Base-by-base conservation (phyloP, 148 eudicot genomes). In the Persicaria tinctoria region DNA sequence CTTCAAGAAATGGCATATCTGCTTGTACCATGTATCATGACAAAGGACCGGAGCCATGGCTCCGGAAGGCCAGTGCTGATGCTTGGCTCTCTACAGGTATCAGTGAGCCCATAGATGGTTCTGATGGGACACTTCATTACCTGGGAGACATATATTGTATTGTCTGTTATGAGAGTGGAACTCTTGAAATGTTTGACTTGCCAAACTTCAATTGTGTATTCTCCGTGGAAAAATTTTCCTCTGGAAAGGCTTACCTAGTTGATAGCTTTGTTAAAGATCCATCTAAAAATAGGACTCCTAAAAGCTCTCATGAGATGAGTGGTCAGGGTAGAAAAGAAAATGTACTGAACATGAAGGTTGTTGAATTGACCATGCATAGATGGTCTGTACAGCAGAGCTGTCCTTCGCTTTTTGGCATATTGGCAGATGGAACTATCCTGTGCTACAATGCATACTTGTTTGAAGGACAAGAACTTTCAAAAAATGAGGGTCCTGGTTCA, bases 21-120 rank as follows among this genome's bases (percentile, higher is more conserved):
- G 93, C 97, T 1, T 95, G 97, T 81, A 85, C 97, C 47, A 87
- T 95, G 44, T 95, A 95, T 82, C 85, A 85, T 79, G 98, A 95
- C 87, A 89, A 82, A 84, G 98, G 96, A 46, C 92, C 96, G 4
- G 97, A 90, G 77, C 92, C 97, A 74, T 95, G 98, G 98, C 96
- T 95, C 38, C 80, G 92, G 16, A 92, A 86, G 83, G 89, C 98
- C 69, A 95, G 98, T 80, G 87, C 92, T 69, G 98, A 95, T 85
- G 98, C 98, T 12, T 95, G 98, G 98, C 98, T 95, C 80, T 87
- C 92, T 76, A 82, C 93, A 79, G 97, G 97, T 7, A 73, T 90
- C 63, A 89, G 89, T 75, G 98, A 89, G 86, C 83, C 97, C 79
- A 84, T 95, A 79, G 98, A 92, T 84, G 96, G 93, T 45, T 79